phyloP scores from a whole-genome alignment of 306 rosid species.

The Trifolium subterraneum region DNA sequence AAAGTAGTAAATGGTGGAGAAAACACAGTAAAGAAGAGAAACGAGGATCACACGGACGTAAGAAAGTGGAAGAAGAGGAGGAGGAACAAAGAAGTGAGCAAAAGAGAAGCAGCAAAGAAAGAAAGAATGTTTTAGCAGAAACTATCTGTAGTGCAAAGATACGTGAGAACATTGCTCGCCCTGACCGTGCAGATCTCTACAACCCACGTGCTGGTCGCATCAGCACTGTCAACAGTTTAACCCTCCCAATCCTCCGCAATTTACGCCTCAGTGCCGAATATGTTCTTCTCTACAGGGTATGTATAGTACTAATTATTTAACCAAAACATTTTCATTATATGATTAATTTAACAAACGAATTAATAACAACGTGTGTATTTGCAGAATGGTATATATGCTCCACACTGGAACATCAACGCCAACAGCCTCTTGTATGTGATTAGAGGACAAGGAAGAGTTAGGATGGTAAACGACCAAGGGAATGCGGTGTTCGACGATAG shows the following conservation, averaged over 20 bases:
- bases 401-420: slow-evolving; percentile 68
- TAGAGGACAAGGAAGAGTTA: slow-evolving; percentile 57
- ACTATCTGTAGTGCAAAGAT: slow-evolving; percentile 45
- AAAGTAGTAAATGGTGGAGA: not conserved
- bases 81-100: not conserved
- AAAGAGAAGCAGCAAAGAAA: not conserved
- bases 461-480: slow-evolving; percentile 63
- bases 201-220: slow-evolving; percentile 52
- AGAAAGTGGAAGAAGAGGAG: not conserved
- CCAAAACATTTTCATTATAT: not conserved
- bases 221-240: slow-evolving; percentile 41
- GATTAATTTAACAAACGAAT: not conserved
- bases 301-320: not conserved
- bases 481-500: slow-evolving; percentile 47
- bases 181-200: slow-evolving; percentile 48
- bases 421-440: slow-evolving; percentile 53
- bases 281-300: slow-evolving; percentile 48
- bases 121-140: slow-evolving; percentile 48
- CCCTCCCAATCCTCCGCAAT: slow-evolving; percentile 46
- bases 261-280: slow-evolving; percentile 53
- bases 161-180: slow-evolving; percentile 45
- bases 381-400: slow-evolving; percentile 61
- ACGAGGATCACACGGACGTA: not conserved
- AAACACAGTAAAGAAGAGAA: not conserved
- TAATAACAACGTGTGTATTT: not conserved